Base-by-base conservation (phyloP, 2,329 filamentous ascomycete genomes). In the Diaporthe nobilis region DNA sequence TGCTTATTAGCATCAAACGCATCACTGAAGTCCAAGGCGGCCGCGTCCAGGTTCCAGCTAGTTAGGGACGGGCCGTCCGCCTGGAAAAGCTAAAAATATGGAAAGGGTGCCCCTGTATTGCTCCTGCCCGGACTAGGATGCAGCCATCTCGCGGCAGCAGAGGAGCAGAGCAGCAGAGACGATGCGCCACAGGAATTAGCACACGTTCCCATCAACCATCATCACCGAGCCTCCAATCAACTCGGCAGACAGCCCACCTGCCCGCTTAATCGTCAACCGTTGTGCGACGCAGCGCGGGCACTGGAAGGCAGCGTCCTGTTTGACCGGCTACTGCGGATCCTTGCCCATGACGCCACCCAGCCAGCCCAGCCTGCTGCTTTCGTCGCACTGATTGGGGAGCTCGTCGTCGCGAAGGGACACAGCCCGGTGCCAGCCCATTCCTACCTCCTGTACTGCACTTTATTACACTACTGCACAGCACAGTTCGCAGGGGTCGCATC, bases 71-170 rank as follows among this genome's bases (percentile, higher is more conserved):
- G 65, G 47, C 65, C 65, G 65, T 37, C 47, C 47, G 34, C 49
- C 65, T 70, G 65, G 31, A 2, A 55, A 70, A 55, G 65, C 65
- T 70, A 70, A 70, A 68, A 70, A 42, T 70, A 70, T 55, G 65
- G 49, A n/a, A 53, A 53, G 61, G 65, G 49, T 55, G 65, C 49
- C 65, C 65, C 65, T 70, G 65, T 70, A 70, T 28, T 25, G 34
- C 47, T 25, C 65, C 65, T 28, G 47, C 47, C 47, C 28, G 31
- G 10, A 22, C 65, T 28, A 42, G 65, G 65, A 42, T 70, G 65
- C 65, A 70, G 22, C 65, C 47, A 53, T 42, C 47, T 28, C 22
- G 65, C 47, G 49, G 49, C 31, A 55, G 47, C 47, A 68, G 22
- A 13, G 42, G 25, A 47, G 39, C 17, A 31, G n/a, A 22, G 25